These are phyloP conservation scores for Fragaria nilgerrensis DNA, from an alignment of 306 rosid genomes.

Conservation along the genomic window DNA sequence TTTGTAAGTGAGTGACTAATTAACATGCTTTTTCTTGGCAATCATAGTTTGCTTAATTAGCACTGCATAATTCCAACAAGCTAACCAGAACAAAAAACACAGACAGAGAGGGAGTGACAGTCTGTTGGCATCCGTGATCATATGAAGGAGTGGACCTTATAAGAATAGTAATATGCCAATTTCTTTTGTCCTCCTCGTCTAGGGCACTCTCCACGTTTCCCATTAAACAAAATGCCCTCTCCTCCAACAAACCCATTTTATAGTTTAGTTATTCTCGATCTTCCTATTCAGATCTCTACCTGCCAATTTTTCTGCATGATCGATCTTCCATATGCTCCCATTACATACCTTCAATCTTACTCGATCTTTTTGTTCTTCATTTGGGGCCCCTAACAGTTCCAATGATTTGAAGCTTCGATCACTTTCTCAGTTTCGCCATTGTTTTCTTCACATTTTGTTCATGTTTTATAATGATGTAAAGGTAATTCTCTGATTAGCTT, in stretches of 20 bases:
- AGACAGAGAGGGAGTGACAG: not conserved
- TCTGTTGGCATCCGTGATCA: not conserved
- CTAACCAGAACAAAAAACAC: not conserved
- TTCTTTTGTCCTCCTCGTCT: not conserved
- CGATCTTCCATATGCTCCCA: not conserved
- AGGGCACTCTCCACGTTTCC: slow-evolving; percentile 7
- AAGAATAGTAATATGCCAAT: not conserved
- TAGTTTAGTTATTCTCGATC: not conserved
- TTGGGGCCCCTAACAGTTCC: slow-evolving; percentile 14
- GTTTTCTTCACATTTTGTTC: not conserved
- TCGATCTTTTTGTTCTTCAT: slow-evolving; percentile 19
- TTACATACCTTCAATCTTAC: slow-evolving; percentile 22
- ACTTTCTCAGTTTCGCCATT: not conserved
- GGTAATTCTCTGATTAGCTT: not conserved
- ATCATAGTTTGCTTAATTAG: not conserved
- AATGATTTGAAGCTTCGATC: slow-evolving; percentile 17
- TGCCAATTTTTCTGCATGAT: not conserved
- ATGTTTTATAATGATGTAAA: not conserved
- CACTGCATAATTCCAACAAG: not conserved
- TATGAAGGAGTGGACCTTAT: not conserved
- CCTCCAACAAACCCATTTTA: not conserved
- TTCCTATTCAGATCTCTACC: slow-evolving; percentile 17
- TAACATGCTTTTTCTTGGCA: not conserved
- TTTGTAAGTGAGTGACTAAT: not conserved
- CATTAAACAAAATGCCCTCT: slow-evolving; percentile 2